phyloP scores from a whole-genome alignment of 2,329 filamentous ascomycete genomes.

The Erysiphe neolycopersici region DNA sequence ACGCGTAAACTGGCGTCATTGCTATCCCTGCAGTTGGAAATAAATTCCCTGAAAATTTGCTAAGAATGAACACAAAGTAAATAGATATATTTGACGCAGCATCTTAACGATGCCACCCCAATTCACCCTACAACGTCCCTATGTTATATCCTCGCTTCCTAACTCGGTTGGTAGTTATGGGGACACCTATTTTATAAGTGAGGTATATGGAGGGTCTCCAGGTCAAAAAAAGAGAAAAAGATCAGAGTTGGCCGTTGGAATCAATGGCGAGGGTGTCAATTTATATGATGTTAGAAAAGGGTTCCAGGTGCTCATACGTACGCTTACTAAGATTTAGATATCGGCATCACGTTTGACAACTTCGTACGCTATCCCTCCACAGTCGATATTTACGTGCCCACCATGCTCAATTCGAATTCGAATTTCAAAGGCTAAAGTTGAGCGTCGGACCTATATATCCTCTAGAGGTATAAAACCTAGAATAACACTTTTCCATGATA shows the following conservation, averaged over 20 bases:
- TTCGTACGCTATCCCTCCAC: conserved; percentile 38
- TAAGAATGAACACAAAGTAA: too few relatives aligned
- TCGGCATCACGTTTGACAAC: conserved; percentile 33
- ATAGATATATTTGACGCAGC: too few relatives aligned
- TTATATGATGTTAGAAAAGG: conserved; percentile 31
- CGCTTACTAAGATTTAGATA: conserved; percentile 18
- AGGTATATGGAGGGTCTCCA: conserved; percentile 31
- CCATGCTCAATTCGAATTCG: conserved; percentile 27
- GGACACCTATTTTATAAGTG: conserved; percentile 27
- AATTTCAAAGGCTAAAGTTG: conserved; percentile 19
- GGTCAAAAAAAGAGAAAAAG: conserved; percentile 34
- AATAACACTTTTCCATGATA: conserved; percentile 32
- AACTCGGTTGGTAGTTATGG: conserved; percentile 26
- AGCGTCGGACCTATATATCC: conserved; percentile 34
- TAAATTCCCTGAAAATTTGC: too few relatives aligned
- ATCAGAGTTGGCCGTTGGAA: conserved; percentile 33
- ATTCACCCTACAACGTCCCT: conserved; percentile 37
- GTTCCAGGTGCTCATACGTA: too few relatives aligned
- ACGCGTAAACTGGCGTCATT: too few relatives aligned
- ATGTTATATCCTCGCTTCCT: conserved; percentile 31
- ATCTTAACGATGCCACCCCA: conserved; percentile 14
- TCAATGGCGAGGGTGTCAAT: conserved; percentile 37
- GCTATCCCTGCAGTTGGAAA: too few relatives aligned
- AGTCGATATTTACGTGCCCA: conserved; percentile 34
- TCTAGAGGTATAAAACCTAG: conserved; percentile 21